Percentiles rank a stretch among this genome's conserved stretches.
Conservation (phyloP, 768 basidiomycete species). For the Phylloporus arenicola region DNA sequence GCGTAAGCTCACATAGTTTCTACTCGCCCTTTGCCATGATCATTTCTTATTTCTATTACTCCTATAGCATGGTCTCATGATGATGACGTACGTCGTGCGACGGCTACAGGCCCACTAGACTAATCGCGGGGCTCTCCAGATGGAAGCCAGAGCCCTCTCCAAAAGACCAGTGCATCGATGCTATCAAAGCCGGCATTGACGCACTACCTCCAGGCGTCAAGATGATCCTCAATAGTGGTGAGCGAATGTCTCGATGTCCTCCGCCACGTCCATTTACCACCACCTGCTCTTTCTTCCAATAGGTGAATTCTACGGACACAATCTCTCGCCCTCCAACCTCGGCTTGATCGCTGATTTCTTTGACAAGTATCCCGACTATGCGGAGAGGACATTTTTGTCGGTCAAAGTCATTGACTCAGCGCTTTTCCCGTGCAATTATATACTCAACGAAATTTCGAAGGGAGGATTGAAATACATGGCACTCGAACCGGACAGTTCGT, state of each 20-base stretch:
- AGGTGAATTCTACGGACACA: constrained; percentile 54
- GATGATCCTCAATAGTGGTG: constrained; percentile 46
- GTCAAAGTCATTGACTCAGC: no score
- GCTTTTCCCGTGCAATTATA: no score
- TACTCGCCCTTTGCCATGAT: neutral
- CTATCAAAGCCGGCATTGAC: constrained; percentile 51
- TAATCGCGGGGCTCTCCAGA: constrained; percentile 9
- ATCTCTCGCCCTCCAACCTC: constrained; percentile 37
- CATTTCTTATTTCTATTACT: neutral
- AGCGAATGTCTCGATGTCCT: neutral
- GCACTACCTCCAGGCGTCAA: constrained; percentile 38
- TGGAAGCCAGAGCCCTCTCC: constrained; percentile 43
- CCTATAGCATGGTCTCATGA: constrained; percentile 48
- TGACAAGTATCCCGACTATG: constrained; percentile 31
- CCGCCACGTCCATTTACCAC: neutral
- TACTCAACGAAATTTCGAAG: no score
- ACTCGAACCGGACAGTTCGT: constrained; percentile 23
- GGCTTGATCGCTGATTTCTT: constrained; percentile 45
- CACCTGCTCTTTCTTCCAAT: constrained; percentile 8
- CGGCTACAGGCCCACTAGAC: neutral
- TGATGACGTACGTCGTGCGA: constrained; percentile 42
- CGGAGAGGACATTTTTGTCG: constrained; percentile 24
- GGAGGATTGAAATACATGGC: neutral
- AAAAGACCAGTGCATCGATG: constrained; percentile 56
- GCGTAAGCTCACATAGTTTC: constrained; percentile 22